Base-by-base conservation (phyloP, 306 rosid species). In the Corylus americana region DNA sequence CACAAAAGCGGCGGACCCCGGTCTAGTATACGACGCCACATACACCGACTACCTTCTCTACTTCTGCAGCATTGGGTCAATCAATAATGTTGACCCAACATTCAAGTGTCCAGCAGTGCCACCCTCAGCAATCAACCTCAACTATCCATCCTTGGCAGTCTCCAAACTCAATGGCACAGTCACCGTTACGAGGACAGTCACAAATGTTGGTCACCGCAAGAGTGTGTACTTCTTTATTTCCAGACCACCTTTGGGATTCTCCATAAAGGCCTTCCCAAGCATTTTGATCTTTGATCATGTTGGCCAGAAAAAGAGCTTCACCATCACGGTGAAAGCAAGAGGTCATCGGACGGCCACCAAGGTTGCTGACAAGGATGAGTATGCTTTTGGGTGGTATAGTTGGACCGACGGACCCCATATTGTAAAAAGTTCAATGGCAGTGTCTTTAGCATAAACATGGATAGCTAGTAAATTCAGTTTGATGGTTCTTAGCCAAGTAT, bases 111-210 rank as follows among this genome's bases (percentile, higher is more conserved):
- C 97, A 14, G 72, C 49, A 11, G 44, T 78, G 3, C 62, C 87
- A 8, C 76, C 81, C 25, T 35, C 87, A 44, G 68, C 91, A 3
- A 9, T 77, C 25, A 79, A 89, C 81, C 94, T 95, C 76, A 95
- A 95, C 82, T 92, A 95, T 83, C 97, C 98, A 55, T 90, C 98
- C 74, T 80, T 95, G 14, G 88, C 96, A 55, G 55, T 95, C 74
- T 71, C 92, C 68, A 87, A 86, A 67, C 92, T 90, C 83, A 81
- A 83, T 54, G 71, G 81, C 76, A 70, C 86, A 1, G 79, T 68
- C 55, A 82, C 76, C 10, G 75, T 92, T 29, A 77, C 48, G 53
- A 89, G 98, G 81, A 90, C 89, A 20, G 97, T 95, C 42, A 92
- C 97, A 45, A 92, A 95, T 48, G 98, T 92, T 25, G 97, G 98